Base-by-base conservation (phyloP, 1,284 basidiomycete species). In the Irpex rosettiformis region DNA sequence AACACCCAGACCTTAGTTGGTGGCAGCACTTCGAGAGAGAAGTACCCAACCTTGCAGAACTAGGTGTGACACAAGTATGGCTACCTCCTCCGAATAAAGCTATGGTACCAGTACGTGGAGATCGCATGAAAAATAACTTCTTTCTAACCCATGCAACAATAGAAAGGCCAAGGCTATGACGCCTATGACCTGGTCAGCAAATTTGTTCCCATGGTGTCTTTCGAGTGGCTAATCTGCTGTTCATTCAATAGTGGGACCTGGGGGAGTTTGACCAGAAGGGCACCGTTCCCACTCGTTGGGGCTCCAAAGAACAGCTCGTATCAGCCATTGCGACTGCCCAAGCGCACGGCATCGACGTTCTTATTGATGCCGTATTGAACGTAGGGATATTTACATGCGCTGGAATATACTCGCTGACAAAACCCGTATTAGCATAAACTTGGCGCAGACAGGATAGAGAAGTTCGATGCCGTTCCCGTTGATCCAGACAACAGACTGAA, bases 211-310 rank as follows among this genome's bases (percentile, higher is more conserved):
- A 57, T 43, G 10, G 28, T 21, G 27, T n/a, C n/a, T n/a, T 27
- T 30, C 45, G 4, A 28, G 16, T 49, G 18, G 37, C 48, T 52
- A 54, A 43, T 43, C 24, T 24, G 16, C 43, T 13, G 33, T 13
- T 27, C 22, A 40, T 25, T 37, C 37, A 37, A 8, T 60, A 93
- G 83, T 94, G 91, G 90, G 93, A 95, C 70, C 75, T 98, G 8
- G 96, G 96, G 52, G 95, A 98, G 76, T 98, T 97, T 65, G 75
- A 93, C 55, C 90, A 93, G 71, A 96, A 94, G 71, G 91, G 89
- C 10, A 76, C 82, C n/a, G 74, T 84, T 54, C 72, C 78, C 7
- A 98, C 95, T n/a, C 84, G 95, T 62, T 98, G 94, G 93, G 96
- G 96, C 18, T 90, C 88, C 11, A 90, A 89, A 65, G 84, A 93